Base-by-base conservation (phyloP, 305 asterid species). In the Solanum hybrid region DNA sequence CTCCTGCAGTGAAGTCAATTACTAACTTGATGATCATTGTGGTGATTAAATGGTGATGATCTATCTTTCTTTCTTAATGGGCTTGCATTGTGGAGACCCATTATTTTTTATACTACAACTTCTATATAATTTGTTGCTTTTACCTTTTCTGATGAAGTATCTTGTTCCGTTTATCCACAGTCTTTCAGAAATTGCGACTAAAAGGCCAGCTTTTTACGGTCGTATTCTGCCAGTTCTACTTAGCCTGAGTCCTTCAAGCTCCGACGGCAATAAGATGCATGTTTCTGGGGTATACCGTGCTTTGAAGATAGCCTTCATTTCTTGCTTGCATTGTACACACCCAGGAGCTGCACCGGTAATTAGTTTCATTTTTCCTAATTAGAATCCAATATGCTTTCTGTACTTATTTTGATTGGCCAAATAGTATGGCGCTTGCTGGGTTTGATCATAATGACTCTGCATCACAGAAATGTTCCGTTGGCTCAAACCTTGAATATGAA, bases 291-390 rank as follows among this genome's bases (percentile, higher is more conserved):
- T 95, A 91, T 92, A 93, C 90, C 95, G 92, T 94, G 95, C 98
- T 92, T 90, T 96, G 92, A 97, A 94, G 96, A 96, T 91, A 88
- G 98, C 99, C 88, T 97, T 95, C 90, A 92, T 95, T 89, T 95
- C 98, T 90, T 97, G 98, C 93, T 95, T 97, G 93, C 94, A 93
- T 88, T 97, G 99, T 92, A 92, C 96, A 38, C 98, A 97, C 91
- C 96, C 97, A 60, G 98, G 98, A 90, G 98, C 98, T 92, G 98
- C 98, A 84, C 98, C 99, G 99, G 99, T 97, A 94, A 87, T 84
- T 89, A 72, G n/a, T 87, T 91, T 85, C 27, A 36, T 7, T 78
- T 80, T 72, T 87, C 87, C 81, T 10, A 22, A 56, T 40, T 85
- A 85, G 51, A 85, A 32, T 32, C 72, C 51, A n/a, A 56, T 85